Conservation (phyloP, 345 rosid genomes). For the Streptanthus diversifolius region DNA sequence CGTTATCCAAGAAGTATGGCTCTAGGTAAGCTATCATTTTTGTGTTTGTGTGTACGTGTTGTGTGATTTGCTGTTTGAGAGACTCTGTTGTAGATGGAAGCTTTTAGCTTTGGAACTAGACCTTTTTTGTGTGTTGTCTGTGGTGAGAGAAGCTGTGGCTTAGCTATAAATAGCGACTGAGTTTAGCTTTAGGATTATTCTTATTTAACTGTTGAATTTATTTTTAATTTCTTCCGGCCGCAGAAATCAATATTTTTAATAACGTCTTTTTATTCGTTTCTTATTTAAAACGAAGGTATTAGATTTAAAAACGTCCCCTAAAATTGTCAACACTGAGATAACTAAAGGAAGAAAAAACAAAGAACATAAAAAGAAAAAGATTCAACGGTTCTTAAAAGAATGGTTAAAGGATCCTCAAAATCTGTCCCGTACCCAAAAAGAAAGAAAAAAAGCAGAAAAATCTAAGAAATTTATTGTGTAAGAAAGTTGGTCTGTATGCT, state of each 20-base stretch:
- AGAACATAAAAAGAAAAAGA: not conserved
- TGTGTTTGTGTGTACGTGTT: not conserved
- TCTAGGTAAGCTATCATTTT: constrained; percentile 78
- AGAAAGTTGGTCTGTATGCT: constrained; percentile 31
- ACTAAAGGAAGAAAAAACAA: constrained; percentile 11
- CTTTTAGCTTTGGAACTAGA: constrained; percentile 23
- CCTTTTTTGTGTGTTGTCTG: constrained; percentile 24
- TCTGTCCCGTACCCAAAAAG: constrained; percentile 33
- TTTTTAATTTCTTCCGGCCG: constrained; percentile 25
- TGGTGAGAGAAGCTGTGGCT: constrained; percentile 35
- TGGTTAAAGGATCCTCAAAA: constrained; percentile 37
- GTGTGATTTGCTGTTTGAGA: constrained; percentile 15
- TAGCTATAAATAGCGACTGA: constrained; percentile 37
- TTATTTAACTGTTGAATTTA: not conserved
- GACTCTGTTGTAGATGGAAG: constrained; percentile 18
- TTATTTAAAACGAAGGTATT: constrained; percentile 15
- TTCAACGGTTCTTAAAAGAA: constrained; percentile 28
- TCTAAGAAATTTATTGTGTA: constrained; percentile 24
- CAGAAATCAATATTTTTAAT: constrained; percentile 16
- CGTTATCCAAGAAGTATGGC: constrained; percentile 64
- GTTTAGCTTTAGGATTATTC: constrained; percentile 17
- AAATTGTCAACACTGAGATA: constrained; percentile 29
- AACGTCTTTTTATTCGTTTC: not conserved
- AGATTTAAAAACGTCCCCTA: not conserved
- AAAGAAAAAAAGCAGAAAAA: constrained; percentile 22